Percentiles rank a stretch among this genome's conserved stretches.
phyloP scores from a whole-genome alignment of 1,284 basidiomycete species.

The Mycosarcoma mackinlayi region DNA sequence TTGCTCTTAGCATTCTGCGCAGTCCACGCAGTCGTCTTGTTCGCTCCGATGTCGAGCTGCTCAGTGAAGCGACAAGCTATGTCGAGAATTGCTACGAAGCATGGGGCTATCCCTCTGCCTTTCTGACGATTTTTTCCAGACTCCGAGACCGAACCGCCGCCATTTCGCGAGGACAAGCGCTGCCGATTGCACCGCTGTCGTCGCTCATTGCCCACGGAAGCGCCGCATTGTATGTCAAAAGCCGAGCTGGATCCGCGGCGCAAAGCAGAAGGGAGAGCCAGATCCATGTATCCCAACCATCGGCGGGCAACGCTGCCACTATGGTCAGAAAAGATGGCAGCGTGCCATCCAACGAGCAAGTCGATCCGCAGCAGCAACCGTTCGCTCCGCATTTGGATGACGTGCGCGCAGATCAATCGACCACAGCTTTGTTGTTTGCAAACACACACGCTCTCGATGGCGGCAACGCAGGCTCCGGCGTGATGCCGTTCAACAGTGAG shows the following conservation, averaged over 20 bases:
- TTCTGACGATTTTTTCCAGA: conserved; percentile 6
- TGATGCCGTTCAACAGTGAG: background rate
- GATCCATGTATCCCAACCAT: too few relatives aligned
- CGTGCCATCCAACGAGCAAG: too few relatives aligned
- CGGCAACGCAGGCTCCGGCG: background rate
- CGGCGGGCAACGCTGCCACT: too few relatives aligned
- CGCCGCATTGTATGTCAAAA: too few relatives aligned
- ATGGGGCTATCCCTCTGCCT: conserved; percentile 10
- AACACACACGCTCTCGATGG: background rate
- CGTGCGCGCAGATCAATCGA: background rate
- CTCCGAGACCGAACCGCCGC: conserved; percentile 8
- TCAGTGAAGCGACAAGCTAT: conserved; percentile 8
- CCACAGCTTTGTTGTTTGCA: background rate
- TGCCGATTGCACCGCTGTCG: background rate
- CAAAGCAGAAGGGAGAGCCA: too few relatives aligned
- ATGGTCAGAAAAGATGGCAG: too few relatives aligned
- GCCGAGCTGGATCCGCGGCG: background rate
- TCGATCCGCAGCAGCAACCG: too few relatives aligned
- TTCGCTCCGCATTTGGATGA: too few relatives aligned
- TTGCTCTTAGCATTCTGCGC: conserved; percentile 16
- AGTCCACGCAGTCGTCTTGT: conserved; percentile 12
- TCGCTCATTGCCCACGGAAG: too few relatives aligned
- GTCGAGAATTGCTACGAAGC: conserved; percentile 12
- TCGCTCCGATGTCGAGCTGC: conserved; percentile 15
- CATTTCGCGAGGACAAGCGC: conserved; percentile 6